These are phyloP conservation scores for Mediolabrus comicus DNA, from an alignment of 108 stramenopile species.

Conservation along the genomic window DNA sequence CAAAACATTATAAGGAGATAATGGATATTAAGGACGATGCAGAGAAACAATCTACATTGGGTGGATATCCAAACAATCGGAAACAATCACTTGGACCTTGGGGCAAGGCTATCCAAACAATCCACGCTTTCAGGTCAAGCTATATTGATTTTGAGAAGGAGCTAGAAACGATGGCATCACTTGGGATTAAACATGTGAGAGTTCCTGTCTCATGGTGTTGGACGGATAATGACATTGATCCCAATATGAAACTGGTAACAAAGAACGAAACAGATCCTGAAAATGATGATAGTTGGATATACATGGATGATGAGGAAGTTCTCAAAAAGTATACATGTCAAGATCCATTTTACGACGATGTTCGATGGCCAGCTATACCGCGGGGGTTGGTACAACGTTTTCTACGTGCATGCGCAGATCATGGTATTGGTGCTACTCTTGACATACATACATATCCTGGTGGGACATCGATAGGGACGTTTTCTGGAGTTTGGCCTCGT, in stretches of 20 bases:
- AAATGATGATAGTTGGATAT: slow-evolving; percentile 2
- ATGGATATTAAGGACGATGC: slow-evolving; percentile 21
- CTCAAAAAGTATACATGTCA: slow-evolving; percentile 58
- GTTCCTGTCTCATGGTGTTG: slow-evolving; percentile 79
- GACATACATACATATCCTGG: slow-evolving; percentile 79
- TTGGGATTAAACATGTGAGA: slow-evolving; percentile 63
- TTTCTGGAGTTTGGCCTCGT: slow-evolving; percentile 76
- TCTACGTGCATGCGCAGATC: slow-evolving; percentile 51
- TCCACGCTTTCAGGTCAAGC: slow-evolving; percentile 61
- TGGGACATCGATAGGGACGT: slow-evolving; percentile 73
- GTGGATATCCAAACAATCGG: slow-evolving; percentile 19
- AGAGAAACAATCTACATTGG: neutral
- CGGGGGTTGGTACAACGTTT: slow-evolving; percentile 48
- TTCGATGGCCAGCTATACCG: slow-evolving; percentile 72
- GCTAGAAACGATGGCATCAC: slow-evolving; percentile 29
- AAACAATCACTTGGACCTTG: slow-evolving; percentile 21
- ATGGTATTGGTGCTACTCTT: slow-evolving; percentile 50
- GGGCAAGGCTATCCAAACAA: slow-evolving; percentile 49
- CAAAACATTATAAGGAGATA: slow-evolving; percentile 26
- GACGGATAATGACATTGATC: slow-evolving; percentile 59
- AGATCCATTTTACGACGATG: slow-evolving; percentile 65
- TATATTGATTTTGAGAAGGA: slow-evolving; percentile 68
- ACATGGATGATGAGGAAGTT: slow-evolving; percentile 37
- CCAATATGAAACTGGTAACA: slow-evolving; percentile 9
- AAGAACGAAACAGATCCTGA: slow-evolving; percentile 15